These are phyloP conservation scores for Cyclanthera cordifolia DNA, from an alignment of 306 rosid species.

Conservation along the genomic window DNA sequence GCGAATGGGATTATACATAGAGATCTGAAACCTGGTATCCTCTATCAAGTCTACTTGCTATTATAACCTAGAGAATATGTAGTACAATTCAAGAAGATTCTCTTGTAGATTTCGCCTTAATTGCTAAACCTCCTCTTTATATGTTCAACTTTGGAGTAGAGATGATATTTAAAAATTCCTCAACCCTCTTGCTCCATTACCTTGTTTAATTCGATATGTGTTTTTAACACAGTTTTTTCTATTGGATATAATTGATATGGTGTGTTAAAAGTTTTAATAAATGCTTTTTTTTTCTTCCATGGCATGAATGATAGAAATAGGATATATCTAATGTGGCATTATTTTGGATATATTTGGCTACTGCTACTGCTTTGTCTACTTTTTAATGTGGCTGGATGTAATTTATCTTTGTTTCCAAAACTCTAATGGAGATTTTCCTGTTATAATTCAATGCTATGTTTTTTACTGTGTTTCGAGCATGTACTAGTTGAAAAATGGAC, in stretches of 20 bases:
- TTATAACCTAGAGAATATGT: slow-evolving; percentile 1
- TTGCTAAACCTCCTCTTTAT: neutral
- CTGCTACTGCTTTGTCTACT: neutral
- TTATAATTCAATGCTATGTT: neutral
- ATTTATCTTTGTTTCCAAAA: neutral
- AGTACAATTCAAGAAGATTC: neutral
- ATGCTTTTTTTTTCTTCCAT: neutral
- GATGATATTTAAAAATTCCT: neutral
- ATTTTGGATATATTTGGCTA: neutral
- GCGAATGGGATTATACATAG: slow-evolving; percentile 95
- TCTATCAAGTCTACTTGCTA: neutral
- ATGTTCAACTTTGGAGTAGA: neutral
- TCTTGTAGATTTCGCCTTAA: neutral
- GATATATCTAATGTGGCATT: neutral
- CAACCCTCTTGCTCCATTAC: neutral
- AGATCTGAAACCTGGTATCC: slow-evolving; percentile 89
- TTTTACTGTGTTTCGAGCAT: neutral
- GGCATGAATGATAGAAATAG: neutral
- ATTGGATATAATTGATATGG: neutral
- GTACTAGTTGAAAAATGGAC: neutral
- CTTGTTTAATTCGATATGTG: neutral
- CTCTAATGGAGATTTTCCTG: neutral
- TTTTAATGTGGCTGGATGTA: neutral
- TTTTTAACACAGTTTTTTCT: neutral
- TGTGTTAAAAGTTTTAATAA: neutral